Percentiles rank a stretch among this genome's conserved stretches.
These are phyloP conservation scores for Smittium culicis DNA, from an alignment of 371 early-diverging fungal species.

Conservation along the genomic window DNA sequence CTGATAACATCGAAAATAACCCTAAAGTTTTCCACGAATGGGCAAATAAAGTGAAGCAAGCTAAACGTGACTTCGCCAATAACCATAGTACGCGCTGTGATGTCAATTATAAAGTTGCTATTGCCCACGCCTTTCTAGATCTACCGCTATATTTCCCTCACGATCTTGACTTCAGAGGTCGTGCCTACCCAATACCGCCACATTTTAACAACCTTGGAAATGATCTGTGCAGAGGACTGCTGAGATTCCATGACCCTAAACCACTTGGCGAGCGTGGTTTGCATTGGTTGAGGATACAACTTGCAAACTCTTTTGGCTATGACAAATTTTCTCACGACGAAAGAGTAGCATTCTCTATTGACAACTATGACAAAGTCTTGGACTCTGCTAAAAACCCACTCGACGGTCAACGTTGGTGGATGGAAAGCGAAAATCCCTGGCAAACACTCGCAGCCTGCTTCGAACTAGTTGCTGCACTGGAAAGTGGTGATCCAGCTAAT, in stretches of 20 bases:
- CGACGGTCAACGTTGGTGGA: slow-evolving; percentile 75
- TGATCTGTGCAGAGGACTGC: slow-evolving; percentile 87
- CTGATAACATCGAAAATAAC: slow-evolving; percentile 52
- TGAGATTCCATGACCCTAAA: slow-evolving; percentile 68
- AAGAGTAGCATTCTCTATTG: slow-evolving; percentile 56
- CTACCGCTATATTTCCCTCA: slow-evolving; percentile 93
- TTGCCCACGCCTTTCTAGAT: slow-evolving; percentile 77
- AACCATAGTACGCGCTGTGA: slow-evolving; percentile 78
- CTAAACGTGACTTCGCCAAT: slow-evolving; percentile 34
- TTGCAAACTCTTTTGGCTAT: slow-evolving; percentile 84
- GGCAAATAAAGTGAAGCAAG: slow-evolving; percentile 1
- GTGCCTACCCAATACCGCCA: slow-evolving; percentile 94
- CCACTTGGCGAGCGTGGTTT: slow-evolving; percentile 76
- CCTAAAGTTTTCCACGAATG: slow-evolving; percentile 30
- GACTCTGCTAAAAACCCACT: slow-evolving; percentile 77
- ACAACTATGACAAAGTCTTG: slow-evolving; percentile 56
- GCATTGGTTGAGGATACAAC: slow-evolving; percentile 88
- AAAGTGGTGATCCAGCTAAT: slow-evolving; percentile 54
- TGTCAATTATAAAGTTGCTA: slow-evolving; percentile 90
- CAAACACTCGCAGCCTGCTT: slow-evolving; percentile 83
- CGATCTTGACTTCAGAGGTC: slow-evolving; percentile 94
- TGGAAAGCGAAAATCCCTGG: slow-evolving; percentile 83
- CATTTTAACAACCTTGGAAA: slow-evolving; percentile 92
- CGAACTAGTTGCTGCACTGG: slow-evolving; percentile 65
- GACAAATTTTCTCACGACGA: slow-evolving; percentile 89